These are phyloP conservation scores for Akanthomyces muscarius DNA, from an alignment of 2,329 filamentous ascomycete species.

Conservation along the genomic window DNA sequence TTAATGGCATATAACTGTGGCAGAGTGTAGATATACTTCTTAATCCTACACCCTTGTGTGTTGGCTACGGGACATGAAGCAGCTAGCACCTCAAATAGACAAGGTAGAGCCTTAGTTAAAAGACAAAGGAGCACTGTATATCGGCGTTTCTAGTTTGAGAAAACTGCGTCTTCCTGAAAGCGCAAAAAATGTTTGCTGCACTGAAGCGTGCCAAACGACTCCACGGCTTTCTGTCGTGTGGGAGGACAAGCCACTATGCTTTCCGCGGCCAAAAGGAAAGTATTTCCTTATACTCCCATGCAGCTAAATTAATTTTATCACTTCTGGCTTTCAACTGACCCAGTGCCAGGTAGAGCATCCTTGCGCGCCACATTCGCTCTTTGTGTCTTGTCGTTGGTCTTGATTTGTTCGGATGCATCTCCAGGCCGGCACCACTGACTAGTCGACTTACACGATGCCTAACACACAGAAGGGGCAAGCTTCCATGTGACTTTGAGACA, in stretches of 20 bases:
- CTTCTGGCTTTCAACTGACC: neutral
- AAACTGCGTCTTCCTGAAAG: neutral
- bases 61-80: no score
- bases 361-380: neutral
- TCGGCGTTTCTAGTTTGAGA: no score
- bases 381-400: neutral
- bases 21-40: no score
- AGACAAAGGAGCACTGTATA: no score
- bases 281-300: neutral
- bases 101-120: no score
- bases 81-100: no score
- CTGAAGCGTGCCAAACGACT: neutral
- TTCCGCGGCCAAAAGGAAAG: neutral
- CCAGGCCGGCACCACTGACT: neutral
- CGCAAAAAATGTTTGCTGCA: neutral
- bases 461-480: neutral
- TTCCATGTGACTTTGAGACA: no score
- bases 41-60: no score
- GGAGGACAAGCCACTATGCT: neutral
- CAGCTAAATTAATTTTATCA: neutral
- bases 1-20: neutral
- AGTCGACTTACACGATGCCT: neutral
- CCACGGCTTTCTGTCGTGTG: neutral
- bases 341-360: no score
- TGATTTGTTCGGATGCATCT: neutral